Base-by-base conservation (phyloP, 1,139 yeast genomes). In the Candida sp. region DNA sequence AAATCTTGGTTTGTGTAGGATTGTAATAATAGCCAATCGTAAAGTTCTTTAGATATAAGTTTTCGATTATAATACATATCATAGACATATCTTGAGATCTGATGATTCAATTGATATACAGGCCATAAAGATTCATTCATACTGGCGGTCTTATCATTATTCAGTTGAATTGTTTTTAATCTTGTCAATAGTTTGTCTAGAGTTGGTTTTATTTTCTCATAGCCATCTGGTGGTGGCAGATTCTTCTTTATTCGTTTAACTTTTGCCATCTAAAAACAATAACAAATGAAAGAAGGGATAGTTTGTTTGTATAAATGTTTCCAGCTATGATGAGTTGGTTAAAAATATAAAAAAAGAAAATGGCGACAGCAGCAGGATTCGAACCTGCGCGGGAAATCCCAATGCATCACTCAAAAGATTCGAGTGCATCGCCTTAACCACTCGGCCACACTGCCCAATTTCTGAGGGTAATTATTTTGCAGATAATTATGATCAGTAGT, bases 381-480 rank as follows among this genome's bases (percentile, higher is more conserved):
- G 88, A 83, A 83, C 89, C 88, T 82, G 87, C 87, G 89, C 87
- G 87, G 88, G 87, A 79, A 47, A 74, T 77, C 84, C 87, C 89
- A 86, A 82, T 77, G 81, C 82, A 69, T 64, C 69, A 60, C 74
- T 59, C 67, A 52, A 53, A 60, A 54, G 48, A 70, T 82, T 82
- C 87, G 84, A 82, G 84, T 82, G 87, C 82, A 75, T 79, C 85
- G 81, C 85, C 84, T 80, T 80, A 81, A 79, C 85, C 85, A 75
- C 85, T 81, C 84, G 84, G 85, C 81, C 84, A 80, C 78, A 74
- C 77, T 78, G 82, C 75, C 84, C 19, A 15, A 15, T 15, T 15
- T 15, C 19, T 15, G 19, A 15, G 19, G 19, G 19, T 15, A 15
- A 15, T 15, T 15, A 15, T 15, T 15, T 15, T 15, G 19, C 19